Evolutionary conservation across 2,329 filamentous ascomycete species (phyloP).

Genomic region (Penicillium thymicola): DNA sequence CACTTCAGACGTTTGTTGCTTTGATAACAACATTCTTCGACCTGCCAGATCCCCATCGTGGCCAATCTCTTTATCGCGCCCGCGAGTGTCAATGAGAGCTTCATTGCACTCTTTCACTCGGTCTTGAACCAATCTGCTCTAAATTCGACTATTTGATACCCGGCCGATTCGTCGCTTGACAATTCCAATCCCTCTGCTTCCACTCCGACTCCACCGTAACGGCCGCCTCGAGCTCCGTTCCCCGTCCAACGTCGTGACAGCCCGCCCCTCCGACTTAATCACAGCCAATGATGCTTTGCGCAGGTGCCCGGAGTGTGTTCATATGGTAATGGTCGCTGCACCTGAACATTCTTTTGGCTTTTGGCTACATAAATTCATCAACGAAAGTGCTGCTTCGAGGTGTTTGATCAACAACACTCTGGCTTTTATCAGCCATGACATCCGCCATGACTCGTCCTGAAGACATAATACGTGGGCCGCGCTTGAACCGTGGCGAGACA

Average conservation of each 20-base stretch:
- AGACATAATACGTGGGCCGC: conserved; percentile 35
- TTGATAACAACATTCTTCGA: conserved; percentile 5
- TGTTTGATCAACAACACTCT: conserved; percentile 1
- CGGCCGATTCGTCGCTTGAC: neutral
- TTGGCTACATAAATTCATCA: neutral
- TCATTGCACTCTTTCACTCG: conserved; percentile 8
- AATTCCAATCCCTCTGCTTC: neutral
- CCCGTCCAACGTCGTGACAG: neutral
- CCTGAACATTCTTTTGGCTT: neutral
- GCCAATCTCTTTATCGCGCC: conserved; percentile 1
- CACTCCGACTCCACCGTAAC: neutral
- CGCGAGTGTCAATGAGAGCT: conserved; percentile 6
- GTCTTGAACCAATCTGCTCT: conserved; percentile 3
- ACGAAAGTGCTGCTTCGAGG: neutral
- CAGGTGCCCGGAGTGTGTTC: neutral
- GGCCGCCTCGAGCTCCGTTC: neutral
- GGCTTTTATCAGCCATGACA: conserved; percentile 23
- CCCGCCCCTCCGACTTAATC: conserved; percentile 2
- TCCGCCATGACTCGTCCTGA: conserved; percentile 39
- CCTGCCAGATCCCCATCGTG: conserved; percentile 2
- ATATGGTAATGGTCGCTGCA: conserved; percentile 10
- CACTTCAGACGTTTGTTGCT: neutral
- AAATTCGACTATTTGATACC: neutral
- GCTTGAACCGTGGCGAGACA: conserved; percentile 29
- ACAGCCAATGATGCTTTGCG: conserved; percentile 16